Conservation (phyloP, 1,284 basidiomycete species). For the Pseudozyma thailandica region DNA sequence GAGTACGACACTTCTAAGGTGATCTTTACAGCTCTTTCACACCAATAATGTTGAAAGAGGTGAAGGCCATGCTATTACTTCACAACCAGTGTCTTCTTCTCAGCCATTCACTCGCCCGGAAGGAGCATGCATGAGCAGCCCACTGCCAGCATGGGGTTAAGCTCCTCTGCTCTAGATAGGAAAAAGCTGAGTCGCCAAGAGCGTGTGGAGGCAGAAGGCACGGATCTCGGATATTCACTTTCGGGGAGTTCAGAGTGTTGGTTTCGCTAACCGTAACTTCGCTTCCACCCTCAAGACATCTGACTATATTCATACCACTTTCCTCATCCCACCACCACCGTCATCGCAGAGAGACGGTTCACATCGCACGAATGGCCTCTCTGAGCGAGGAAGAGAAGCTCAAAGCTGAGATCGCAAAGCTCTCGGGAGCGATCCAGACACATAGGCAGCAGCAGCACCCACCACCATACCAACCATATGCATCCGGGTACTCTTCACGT, state of each 20-base stretch:
- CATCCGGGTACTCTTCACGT: constrained; percentile 10
- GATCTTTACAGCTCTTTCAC: too few species aligned
- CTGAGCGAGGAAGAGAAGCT: constrained; percentile 54
- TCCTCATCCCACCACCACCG: neutral
- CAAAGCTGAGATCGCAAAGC: constrained; percentile 60
- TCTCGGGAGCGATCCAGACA: constrained; percentile 59
- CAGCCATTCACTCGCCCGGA: too few species aligned
- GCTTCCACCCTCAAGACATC: neutral
- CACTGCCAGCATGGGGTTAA: too few species aligned
- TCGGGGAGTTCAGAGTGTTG: constrained; percentile 5
- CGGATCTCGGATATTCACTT: constrained; percentile 22
- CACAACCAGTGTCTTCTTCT: too few species aligned
- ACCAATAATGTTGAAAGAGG: too few species aligned
- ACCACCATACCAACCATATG: constrained; percentile 10
- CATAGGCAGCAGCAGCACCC: constrained; percentile 37
- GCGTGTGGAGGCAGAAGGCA: constrained; percentile 19
- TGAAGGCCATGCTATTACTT: too few species aligned
- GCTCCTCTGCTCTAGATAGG: too few species aligned
- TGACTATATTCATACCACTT: too few species aligned
- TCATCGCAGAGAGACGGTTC: neutral
- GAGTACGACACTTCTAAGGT: too few species aligned
- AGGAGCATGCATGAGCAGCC: too few species aligned
- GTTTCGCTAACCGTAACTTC: neutral
- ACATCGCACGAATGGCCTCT: constrained; percentile 14
- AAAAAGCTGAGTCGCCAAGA: constrained; percentile 11